These are phyloP conservation scores for Martiniozyma asiatica DNA, from an alignment of 1,139 yeast genomes.

Conservation along the genomic window DNA sequence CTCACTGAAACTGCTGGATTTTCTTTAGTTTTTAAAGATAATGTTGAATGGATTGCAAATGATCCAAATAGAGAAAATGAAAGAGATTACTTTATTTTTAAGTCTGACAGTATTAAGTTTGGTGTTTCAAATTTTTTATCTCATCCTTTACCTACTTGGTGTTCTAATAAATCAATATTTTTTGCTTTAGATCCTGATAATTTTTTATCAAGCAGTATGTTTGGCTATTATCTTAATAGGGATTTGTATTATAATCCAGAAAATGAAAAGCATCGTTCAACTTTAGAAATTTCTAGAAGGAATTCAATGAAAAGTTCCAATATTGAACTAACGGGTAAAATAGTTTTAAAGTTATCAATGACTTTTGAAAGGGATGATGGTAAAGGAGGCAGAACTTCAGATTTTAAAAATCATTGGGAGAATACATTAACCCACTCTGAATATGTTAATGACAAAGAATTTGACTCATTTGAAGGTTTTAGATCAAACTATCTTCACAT, in stretches of 20 bases:
- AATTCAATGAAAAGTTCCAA: constrained; percentile 38
- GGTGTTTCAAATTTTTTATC: constrained; percentile 61
- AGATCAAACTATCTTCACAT: constrained; percentile 71
- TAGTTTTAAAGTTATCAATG: constrained; percentile 46
- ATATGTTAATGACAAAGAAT: constrained; percentile 33
- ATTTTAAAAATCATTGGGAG: constrained; percentile 61
- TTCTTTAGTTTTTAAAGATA: constrained; percentile 62
- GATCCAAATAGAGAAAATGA: constrained; percentile 25
- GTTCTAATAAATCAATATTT: constrained; percentile 29
- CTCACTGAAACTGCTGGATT: constrained; percentile 69
- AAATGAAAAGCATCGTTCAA: constrained; percentile 1
- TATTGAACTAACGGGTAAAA: constrained; percentile 49
- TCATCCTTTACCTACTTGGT: constrained; percentile 51
- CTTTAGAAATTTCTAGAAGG: constrained; percentile 3
- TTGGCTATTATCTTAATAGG: constrained; percentile 14
- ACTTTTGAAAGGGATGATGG: constrained; percentile 36
- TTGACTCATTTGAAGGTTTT: constrained; percentile 73
- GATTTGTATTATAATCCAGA: constrained; percentile 10
- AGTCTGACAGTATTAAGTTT: constrained; percentile 55
- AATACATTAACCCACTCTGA: constrained; percentile 55
- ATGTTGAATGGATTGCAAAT: constrained; percentile 51
- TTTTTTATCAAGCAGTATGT: constrained; percentile 12
- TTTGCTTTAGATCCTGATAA: constrained; percentile 9
- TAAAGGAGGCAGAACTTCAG: constrained; percentile 33
- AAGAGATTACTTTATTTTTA: constrained; percentile 47